Evolutionary conservation across 345 rosid species (phyloP).

Genomic region (Citropsis articulata): DNA sequence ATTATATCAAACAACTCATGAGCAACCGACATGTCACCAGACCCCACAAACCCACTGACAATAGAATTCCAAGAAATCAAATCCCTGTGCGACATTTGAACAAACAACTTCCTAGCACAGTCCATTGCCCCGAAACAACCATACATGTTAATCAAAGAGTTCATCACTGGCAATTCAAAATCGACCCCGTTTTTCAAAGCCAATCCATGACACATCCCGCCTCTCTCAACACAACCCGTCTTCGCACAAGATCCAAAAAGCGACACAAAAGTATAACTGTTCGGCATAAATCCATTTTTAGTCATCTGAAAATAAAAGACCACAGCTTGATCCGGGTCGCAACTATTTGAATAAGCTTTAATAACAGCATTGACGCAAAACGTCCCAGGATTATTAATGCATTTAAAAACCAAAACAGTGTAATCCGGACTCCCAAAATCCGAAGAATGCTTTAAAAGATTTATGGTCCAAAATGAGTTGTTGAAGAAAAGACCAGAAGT

Average conservation of each 20-base stretch:
- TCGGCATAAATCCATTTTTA: constrained; percentile 49
- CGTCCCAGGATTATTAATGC: constrained; percentile 34
- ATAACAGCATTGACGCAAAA: constrained; percentile 46
- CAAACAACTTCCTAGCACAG: constrained; percentile 44
- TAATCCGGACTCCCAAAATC: constrained; percentile 41
- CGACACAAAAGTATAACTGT: constrained; percentile 56
- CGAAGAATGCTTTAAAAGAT: constrained; percentile 43
- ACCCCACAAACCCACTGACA: constrained; percentile 21
- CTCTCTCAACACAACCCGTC: constrained; percentile 36
- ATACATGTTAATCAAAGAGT: constrained; percentile 54
- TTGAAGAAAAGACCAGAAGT: constrained; percentile 45
- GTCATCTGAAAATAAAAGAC: constrained; percentile 47
- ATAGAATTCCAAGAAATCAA: constrained; percentile 57
- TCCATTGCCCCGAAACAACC: constrained; percentile 34
- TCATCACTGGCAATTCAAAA: constrained; percentile 46
- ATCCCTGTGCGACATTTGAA: constrained; percentile 48
- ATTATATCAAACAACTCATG: constrained; percentile 48
- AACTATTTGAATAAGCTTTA: constrained; percentile 42
- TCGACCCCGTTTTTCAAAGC: constrained; percentile 52
- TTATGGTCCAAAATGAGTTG: constrained; percentile 42
- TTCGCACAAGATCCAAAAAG: constrained; percentile 46
- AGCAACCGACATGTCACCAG: constrained; percentile 36
- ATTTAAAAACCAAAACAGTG: constrained; percentile 39
- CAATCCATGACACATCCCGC: constrained; percentile 54
- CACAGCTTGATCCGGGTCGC: constrained; percentile 36